Evolutionary conservation across 169 alveolate genomes (phyloP), one percentile per base, ranked within the genome.

Genomic region (Eimeria praecox): DNA sequence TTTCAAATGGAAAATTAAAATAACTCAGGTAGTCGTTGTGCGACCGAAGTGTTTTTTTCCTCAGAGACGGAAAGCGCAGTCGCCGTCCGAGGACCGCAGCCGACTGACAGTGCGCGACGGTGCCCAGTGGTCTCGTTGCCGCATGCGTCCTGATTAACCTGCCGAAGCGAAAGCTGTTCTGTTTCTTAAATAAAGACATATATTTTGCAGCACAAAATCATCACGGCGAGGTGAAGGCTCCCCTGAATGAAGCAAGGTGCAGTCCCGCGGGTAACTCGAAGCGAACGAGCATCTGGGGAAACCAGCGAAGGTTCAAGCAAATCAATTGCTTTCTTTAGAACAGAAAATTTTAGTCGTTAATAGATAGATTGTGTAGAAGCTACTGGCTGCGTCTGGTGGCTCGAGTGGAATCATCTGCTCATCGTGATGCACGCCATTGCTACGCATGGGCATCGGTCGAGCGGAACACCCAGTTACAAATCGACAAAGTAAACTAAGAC

Each of bases 61-160:
- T 9, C 38, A 38, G 38, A 27, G 10, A n/a, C 38, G 75, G 10
- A 14, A 0, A n/a, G 75, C 3, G 38, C 35, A 64, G n/a, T 0
- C 38, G 75, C 52, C 9, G 54, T 35, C 33, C 85, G 54, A 16
- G 14, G n/a, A 42, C 85, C 85, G 85, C 85, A 9, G 85, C 46
- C 85, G 85, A 73, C 80, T 27, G 42, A 30, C 52, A 24, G 56
- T n/a, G 30, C 85, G 38, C 75, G 85, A 40, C 0, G 85, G 38
- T 35, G 85, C 85, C 85, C 85, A 73, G 56, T 73, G 85, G 85
- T 73, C 85, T 38, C 54, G 85, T 73, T 0, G 56, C 33, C 20
- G 85, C 85, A 73, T 38, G 24, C 16, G 35, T 38, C 85, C 54
- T 54, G 85, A 73, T 38, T 20, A 18, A 4, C 56, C 52, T 6